Conservation (phyloP, 2,329 filamentous ascomycete genomes). For the Botrytis fragariae region DNA sequence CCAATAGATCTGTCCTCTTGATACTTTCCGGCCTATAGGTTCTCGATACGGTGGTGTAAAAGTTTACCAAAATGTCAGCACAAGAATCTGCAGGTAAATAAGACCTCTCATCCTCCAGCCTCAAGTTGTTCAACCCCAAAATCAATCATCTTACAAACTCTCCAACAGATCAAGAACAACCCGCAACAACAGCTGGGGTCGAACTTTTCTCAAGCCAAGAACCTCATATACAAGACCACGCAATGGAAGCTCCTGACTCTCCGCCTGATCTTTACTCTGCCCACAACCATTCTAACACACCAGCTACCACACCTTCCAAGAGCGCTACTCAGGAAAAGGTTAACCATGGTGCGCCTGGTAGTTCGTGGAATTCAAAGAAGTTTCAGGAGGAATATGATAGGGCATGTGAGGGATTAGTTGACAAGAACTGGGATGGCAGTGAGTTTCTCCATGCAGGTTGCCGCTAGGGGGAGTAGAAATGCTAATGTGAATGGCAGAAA, state of each 20-base stretch:
- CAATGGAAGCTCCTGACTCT: constrained; percentile 35
- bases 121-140: background rate
- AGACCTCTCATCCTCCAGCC: background rate
- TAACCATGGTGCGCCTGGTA: constrained; percentile 45
- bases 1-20: background rate
- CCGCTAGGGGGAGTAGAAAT: background rate
- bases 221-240: constrained; percentile 22
- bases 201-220: background rate
- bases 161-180: background rate
- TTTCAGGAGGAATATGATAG: constrained; percentile 53
- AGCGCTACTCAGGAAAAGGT: constrained; percentile 23
- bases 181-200: background rate
- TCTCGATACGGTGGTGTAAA: too few species aligned
- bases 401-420: constrained; percentile 49
- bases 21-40: background rate
- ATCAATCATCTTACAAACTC: constrained; percentile 9
- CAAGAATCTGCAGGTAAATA: constrained; percentile 14
- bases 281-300: background rate
- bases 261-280: constrained; percentile 25
- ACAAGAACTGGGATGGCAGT: constrained; percentile 51
- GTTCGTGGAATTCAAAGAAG: constrained; percentile 55
- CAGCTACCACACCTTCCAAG: constrained; percentile 17
- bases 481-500: constrained; percentile 14
- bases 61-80: constrained; percentile 7
- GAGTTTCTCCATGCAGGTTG: constrained; percentile 26